Evolutionary conservation across 2,329 filamentous ascomycete genomes (phyloP), one percentile per base, ranked within the genome.

Genomic region (Phaeoacremonium minimum): DNA sequence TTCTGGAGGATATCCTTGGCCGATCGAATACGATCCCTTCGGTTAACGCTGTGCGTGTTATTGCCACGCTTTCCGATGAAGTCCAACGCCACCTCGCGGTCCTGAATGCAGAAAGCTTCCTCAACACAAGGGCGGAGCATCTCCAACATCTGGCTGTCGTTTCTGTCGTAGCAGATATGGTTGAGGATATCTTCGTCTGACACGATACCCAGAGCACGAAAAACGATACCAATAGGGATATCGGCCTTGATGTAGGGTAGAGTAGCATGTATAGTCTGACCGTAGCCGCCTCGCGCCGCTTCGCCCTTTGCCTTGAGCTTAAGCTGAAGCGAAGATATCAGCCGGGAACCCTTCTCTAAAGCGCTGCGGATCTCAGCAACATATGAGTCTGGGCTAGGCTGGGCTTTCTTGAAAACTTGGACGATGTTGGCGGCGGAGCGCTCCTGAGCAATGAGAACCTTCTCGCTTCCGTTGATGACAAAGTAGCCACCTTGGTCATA

Each of bases 401-500:
- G 78, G 1, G 91, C 88, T 69, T 98, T 98, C 67, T 95, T 91
- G 78, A 98, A 98, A 18, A 98, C 91, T 64, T 98, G 93, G 5
- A 98, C 93, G 41, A 97, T 98, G 57, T 98, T 98, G 56, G 91
- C 93, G 28, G 93, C 93, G 57, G 90, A 96, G 44, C 93, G 85
- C 64, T 98, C 93, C 60, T 98, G 93, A 2, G 93, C 93, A 52
- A 98, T 98, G 49, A 98, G 69, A 15, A 98, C 93, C 73, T 98
- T 98, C 59, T 98, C 93, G 63, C 87, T 95, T 30, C 93, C 93
- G 66, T 98, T 98, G 73, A 98, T 98, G 52, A 98, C 88, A 57
- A 98, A 98, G 64, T 98, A 98, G 47, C 93, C 93, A 49, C 93
- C 93, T 56, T 96, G 93, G 55, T 98, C 93, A 61, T 96, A 98